A percentile compares a stretch with the other conserved stretches of the same genome.
These are phyloP conservation scores for Aspergillus sparsus DNA, from an alignment of 495 filamentous ascomycete genomes.

Conservation along the genomic window DNA sequence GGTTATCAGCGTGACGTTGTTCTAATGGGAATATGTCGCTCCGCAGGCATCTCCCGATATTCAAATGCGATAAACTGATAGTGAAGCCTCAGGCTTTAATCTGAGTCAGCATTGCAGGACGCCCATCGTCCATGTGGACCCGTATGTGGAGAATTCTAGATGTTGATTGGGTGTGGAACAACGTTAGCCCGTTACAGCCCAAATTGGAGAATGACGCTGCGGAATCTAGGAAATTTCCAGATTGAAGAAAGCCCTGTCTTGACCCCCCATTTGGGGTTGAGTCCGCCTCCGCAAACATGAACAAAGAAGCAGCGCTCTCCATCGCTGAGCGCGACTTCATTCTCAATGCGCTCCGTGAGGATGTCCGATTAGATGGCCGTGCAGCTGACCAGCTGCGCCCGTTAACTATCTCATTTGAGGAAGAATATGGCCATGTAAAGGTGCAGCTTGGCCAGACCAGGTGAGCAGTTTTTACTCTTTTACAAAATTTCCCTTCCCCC, in stretches of 20 bases:
- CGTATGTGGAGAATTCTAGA: neutral
- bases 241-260: slow-evolving; percentile 28
- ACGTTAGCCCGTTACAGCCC: slow-evolving; percentile 13
- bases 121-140: too few species aligned
- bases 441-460: slow-evolving; percentile 88
- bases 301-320: slow-evolving; percentile 84
- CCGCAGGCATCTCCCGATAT: neutral
- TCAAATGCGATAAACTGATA: slow-evolving; percentile 18
- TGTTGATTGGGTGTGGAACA: slow-evolving; percentile 22
- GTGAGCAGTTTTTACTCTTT: slow-evolving; percentile 41
- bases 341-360: slow-evolving; percentile 70
- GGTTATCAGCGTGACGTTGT: neutral
- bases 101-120: slow-evolving; percentile 20
- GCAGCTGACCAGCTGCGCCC: slow-evolving; percentile 73
- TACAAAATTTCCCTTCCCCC: neutral
- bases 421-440: slow-evolving; percentile 89
- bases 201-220: slow-evolving; percentile 26
- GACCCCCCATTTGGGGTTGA: slow-evolving; percentile 30
- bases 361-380: slow-evolving; percentile 80
- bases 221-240: slow-evolving; percentile 25
- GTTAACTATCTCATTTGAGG: slow-evolving; percentile 77
- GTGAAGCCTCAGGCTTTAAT: slow-evolving; percentile 19
- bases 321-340: slow-evolving; percentile 76
- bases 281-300: slow-evolving; percentile 59
- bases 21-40: slow-evolving; percentile 5